Evolutionary conservation across 2,329 filamentous ascomycete species (phyloP), one percentile per base, ranked within the genome.

Genomic region (Ophiocordyceps camponoti-leonardi): DNA sequence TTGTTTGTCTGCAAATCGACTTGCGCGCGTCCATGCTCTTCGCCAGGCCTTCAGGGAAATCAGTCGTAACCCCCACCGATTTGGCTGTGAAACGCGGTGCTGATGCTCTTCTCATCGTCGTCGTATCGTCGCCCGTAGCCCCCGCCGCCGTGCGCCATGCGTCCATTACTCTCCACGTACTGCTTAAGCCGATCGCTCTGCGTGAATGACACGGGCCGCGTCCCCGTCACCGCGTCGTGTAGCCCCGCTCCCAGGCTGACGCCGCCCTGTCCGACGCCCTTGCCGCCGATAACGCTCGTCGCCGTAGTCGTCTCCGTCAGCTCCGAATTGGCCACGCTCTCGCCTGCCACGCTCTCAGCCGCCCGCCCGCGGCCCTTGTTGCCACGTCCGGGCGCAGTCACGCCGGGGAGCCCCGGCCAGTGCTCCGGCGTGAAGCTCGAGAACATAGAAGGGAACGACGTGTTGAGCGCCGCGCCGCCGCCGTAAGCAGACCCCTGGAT

Each of bases 31-130:
- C 35, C 35, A 39, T 39, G 35, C 35, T 39, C 35, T 39, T 20
- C 35, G 35, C 20, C 35, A 20, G n/a, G n/a, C 35, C 6, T n/a
- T n/a, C n/a, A 5, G 4, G 22, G 22, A 39, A 18, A 39, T 73
- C 69, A 73, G 57, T 73, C 71, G 52, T 72, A 73, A 48, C 71
- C 69, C 19, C 72, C 69, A 50, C 86, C 87, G 53, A 95, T 79
- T 64, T 96, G 92, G 67, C 87, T 95, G 49, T 90, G 88, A 67
- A 96, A 98, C 43, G 88, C 88, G 45, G 92, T 96, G 58, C 86
- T 94, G 56, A 96, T 79, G 64, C 90, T 96, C 66, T 92, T 86
- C 57, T 92, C 86, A 60, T 96, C 92, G 53, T 98, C 92, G 53
- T 98, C 92, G 50, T 82, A 78, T 45, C 70, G 72, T 55, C 81